Evolutionary conservation across 106 monocot genomes (phyloP).

Genomic region (Dendrobium huoshanense): DNA sequence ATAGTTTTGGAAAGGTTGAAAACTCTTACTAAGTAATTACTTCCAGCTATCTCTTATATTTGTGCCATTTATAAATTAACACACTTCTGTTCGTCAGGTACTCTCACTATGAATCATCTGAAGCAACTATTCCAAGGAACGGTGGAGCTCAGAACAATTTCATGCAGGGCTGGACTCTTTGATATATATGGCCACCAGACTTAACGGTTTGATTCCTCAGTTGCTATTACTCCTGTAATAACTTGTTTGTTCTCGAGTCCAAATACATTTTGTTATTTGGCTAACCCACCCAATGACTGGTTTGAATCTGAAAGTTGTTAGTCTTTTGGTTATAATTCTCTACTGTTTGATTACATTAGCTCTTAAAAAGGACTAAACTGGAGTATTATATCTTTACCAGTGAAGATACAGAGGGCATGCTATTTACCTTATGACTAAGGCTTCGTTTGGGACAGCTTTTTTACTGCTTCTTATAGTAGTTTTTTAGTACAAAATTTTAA

Average conservation of each 20-base stretch:
- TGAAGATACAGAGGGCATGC: too few relatives aligned
- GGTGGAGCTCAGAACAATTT: background rate
- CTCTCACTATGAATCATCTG: background rate
- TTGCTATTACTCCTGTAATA: background rate
- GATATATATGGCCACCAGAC: background rate
- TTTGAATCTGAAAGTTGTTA: background rate
- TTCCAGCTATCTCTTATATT: background rate
- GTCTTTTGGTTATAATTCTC: too few relatives aligned
- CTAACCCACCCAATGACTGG: background rate
- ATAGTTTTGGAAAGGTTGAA: too few relatives aligned
- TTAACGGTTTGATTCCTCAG: background rate
- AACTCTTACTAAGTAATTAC: too few relatives aligned
- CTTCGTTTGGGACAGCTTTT: too few relatives aligned
- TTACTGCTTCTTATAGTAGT: too few relatives aligned
- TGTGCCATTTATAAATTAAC: background rate
- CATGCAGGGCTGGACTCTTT: constrained; percentile 7
- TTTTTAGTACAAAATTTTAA: too few relatives aligned
- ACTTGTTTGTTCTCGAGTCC: background rate
- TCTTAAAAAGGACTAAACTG: too few relatives aligned
- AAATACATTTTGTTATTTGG: background rate
- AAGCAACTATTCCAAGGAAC: background rate
- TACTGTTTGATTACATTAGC: too few relatives aligned
- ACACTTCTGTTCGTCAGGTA: background rate
- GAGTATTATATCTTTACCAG: too few relatives aligned
- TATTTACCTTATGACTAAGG: too few relatives aligned